phyloP scores from a whole-genome alignment of 768 basidiomycete species.

The Pulveroboletus sp. region DNA sequence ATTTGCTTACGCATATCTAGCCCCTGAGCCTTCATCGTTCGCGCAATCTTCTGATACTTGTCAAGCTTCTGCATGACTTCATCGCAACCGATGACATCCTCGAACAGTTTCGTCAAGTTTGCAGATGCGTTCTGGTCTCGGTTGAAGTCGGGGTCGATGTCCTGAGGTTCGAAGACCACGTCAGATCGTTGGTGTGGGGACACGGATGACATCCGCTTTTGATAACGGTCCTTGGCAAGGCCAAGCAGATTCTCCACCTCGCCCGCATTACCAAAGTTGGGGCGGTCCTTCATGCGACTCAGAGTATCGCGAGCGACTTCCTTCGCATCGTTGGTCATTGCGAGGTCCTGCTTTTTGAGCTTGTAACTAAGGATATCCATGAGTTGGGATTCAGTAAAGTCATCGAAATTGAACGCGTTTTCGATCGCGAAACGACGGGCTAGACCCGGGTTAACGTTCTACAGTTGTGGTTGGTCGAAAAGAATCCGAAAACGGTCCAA shows the following conservation, averaged over 20 bases:
- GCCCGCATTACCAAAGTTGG: constrained; percentile 65
- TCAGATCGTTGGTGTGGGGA: constrained; percentile 19
- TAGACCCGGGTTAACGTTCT: constrained; percentile 72
- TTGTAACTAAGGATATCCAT: constrained; percentile 51
- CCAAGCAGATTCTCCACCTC: constrained; percentile 60
- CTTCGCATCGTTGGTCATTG: constrained; percentile 55
- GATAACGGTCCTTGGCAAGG: constrained; percentile 46
- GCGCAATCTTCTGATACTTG: constrained; percentile 51
- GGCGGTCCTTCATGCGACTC: constrained; percentile 35
- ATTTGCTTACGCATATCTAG: constrained; percentile 48
- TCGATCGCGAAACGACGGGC: constrained; percentile 66
- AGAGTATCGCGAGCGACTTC: constrained; percentile 50
- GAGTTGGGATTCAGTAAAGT: constrained; percentile 55
- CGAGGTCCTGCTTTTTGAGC: constrained; percentile 52
- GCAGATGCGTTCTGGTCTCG: constrained; percentile 43
- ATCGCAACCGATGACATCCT: constrained; percentile 60
- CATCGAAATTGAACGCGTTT: constrained; percentile 64
- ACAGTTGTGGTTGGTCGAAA: background rate
- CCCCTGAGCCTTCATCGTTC: constrained; percentile 37
- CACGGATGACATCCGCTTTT: constrained; percentile 35
- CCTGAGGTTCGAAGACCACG: constrained; percentile 39
- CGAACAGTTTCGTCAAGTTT: constrained; percentile 55
- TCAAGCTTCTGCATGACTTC: constrained; percentile 46
- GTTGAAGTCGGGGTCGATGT: constrained; percentile 63
- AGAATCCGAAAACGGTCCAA: background rate